Percentiles rank a stretch among this genome's conserved stretches.
phyloP scores from a whole-genome alignment of 352 stramenopile genomes.

The Globisporangium nagaii region DNA sequence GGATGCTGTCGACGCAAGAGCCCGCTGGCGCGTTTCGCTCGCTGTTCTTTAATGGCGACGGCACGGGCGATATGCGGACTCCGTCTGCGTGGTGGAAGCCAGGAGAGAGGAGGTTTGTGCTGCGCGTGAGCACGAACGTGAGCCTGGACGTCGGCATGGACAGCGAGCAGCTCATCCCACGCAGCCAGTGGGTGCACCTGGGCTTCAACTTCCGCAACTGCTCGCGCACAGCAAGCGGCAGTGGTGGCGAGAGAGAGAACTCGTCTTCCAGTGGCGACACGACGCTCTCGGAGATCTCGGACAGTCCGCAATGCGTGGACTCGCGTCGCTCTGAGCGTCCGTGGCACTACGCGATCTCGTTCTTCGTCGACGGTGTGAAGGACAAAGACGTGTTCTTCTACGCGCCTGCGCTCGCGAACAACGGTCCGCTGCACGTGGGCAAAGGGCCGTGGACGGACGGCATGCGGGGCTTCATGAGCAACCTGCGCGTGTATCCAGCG shows the following conservation, averaged over 20 bases:
- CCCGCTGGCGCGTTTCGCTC: conserved; percentile 55
- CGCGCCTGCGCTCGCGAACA: conserved; percentile 41
- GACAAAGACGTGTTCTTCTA: conserved; percentile 44
- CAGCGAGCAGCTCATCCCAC: conserved; percentile 31
- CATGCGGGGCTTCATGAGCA: conserved; percentile 55
- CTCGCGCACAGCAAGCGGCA: conserved; percentile 12
- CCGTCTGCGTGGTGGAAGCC: conserved; percentile 82
- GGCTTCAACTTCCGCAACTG: conserved; percentile 66
- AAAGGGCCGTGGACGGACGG: conserved; percentile 67
- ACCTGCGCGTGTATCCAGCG: conserved; percentile 38
- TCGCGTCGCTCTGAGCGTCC: not conserved
- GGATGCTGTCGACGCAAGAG: conserved; percentile 51
- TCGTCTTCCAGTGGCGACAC: not conserved
- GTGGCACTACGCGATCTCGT: conserved; percentile 41
- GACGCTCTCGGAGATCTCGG: not conserved
- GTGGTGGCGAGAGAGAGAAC: not conserved
- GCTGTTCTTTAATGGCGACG: conserved; percentile 82
- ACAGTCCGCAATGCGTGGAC: conserved; percentile 9
- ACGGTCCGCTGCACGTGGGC: conserved; percentile 56
- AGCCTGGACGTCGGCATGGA: conserved; percentile 59
- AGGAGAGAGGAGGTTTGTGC: conserved; percentile 42
- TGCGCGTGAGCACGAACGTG: conserved; percentile 59
- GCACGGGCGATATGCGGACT: conserved; percentile 54
- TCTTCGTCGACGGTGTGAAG: conserved; percentile 57
- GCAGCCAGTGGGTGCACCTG: conserved; percentile 63